phyloP scores from a whole-genome alignment of 306 rosid species.

The Ormosia emarginata region DNA sequence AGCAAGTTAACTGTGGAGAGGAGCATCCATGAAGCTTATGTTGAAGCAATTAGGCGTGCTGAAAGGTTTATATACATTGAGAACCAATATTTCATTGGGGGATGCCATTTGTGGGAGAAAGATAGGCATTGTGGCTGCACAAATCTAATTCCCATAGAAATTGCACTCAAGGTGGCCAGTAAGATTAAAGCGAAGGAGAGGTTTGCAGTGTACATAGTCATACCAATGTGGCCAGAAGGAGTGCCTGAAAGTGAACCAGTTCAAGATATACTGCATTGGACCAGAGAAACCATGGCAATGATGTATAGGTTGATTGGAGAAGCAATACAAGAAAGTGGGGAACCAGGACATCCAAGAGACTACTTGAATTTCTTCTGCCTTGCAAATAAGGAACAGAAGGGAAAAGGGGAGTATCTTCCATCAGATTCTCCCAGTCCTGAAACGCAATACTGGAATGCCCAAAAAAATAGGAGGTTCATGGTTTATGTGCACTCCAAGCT shows the following conservation, averaged over 20 bases:
- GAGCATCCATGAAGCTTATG: conserved; percentile 83
- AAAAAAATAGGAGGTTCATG: conserved; percentile 83
- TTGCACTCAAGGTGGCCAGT: conserved; percentile 73
- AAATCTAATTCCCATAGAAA: conserved; percentile 82
- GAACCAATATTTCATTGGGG: conserved; percentile 91
- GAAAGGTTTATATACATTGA: conserved; percentile 94
- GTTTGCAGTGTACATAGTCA: conserved; percentile 73
- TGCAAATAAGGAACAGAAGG: conserved; percentile 68
- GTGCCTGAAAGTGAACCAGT: conserved; percentile 73
- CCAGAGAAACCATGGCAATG: conserved; percentile 80
- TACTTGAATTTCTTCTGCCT: conserved; percentile 93
- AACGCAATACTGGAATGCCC: conserved; percentile 78
- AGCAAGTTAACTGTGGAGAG: conserved; percentile 57
- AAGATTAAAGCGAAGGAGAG: conserved; percentile 82
- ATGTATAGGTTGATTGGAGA: conserved; percentile 83
- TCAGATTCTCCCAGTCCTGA: conserved; percentile 52
- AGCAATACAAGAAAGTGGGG: conserved; percentile 64
- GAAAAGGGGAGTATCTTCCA: conserved; percentile 64
- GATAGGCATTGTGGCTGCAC: conserved; percentile 61
- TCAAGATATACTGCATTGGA: conserved; percentile 78
- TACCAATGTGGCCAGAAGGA: conserved; percentile 99
- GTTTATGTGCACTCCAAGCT: conserved; percentile 92
- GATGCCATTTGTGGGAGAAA: conserved; percentile 77
- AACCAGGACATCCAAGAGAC: conserved; percentile 62
- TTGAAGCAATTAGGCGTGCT: conserved; percentile 79